Base-by-base conservation (phyloP, 805 yeast species). In the Metschnikowia gelsemii region DNA sequence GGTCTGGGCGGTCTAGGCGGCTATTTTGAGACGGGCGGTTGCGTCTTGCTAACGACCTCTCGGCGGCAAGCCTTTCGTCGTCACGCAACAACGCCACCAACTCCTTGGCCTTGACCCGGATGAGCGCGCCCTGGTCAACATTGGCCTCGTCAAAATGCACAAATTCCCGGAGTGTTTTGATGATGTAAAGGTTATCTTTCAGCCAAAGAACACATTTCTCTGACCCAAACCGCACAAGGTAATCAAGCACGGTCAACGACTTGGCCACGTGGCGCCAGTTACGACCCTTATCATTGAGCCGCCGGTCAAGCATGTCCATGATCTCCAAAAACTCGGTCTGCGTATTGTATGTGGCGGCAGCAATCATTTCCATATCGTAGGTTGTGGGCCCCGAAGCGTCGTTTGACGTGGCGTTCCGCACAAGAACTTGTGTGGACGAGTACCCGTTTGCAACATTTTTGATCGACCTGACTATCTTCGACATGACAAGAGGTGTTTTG, bases 181-280 rank as follows among this genome's bases (percentile, higher is more conserved):
- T 79, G 38, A 90, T 76, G 63, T 88, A 91, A 26, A 90, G 62
- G 60, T 91, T 90, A 58, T 88, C 96, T 58, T 81, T 84, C 46
- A 90, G 80, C 99, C 99, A 91, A 27, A 82, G 69, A 5, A 90
- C 96, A 56, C 90, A 91, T 56, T 84, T 83, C 52, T 89, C 96
- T 16, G 89, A 77, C 28, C 97, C 99, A 46, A 75, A 77, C 52
- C 93, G 79, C 14, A 90, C 88, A 43, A 90, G 70, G 64, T 82
- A 91, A 56, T 90, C 96, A 52, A 91, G 73, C n/a, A 91, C 82
- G 2, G 95, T 84, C 47, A 91, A 72, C 1, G 96, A 82, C 63
- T 91, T 93, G 49, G 95, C 90, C 36, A 91, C 90, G 61, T 91
- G 99, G 51, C 96, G 78, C 97, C 97, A 91, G 66, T 91, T 86